Evolutionary conservation across 2,329 filamentous ascomycete species (phyloP).

Genomic region (Diaporthe capsici): DNA sequence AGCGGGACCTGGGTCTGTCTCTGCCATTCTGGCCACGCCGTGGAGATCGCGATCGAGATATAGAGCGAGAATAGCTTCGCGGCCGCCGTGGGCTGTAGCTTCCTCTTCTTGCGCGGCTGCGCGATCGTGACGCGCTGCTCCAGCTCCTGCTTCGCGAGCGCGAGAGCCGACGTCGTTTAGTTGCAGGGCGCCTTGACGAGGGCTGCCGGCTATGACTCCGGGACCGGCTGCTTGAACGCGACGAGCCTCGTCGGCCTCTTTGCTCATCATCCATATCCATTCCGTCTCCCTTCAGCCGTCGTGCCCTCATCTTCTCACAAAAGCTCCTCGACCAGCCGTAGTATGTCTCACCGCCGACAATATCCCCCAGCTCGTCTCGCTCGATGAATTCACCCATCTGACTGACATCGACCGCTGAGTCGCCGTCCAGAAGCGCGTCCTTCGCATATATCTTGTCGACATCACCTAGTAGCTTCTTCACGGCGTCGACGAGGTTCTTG

Average conservation of each 20-base stretch:
- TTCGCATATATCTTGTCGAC: constrained; percentile 77
- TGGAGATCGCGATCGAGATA: constrained; percentile 44
- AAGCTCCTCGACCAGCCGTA: constrained; percentile 90
- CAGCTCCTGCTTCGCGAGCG: constrained; percentile 49
- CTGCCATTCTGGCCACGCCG: constrained; percentile 47
- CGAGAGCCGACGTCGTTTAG: constrained; percentile 58
- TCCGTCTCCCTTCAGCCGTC: constrained; percentile 53
- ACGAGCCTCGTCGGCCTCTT: constrained; percentile 55
- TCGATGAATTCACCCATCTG: constrained; percentile 80
- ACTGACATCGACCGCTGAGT: constrained; percentile 74
- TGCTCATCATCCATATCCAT: constrained; percentile 44
- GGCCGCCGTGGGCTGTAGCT: constrained; percentile 48
- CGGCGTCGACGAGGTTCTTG: constrained; percentile 73
- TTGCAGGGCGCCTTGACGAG: constrained; percentile 53
- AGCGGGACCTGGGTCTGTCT: constrained; percentile 48
- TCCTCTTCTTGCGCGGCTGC: constrained; percentile 45
- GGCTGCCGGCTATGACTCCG: constrained; percentile 49
- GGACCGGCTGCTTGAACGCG: constrained; percentile 49
- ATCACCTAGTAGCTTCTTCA: constrained; percentile 79
- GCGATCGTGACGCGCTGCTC: constrained; percentile 43
- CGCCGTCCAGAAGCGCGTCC: constrained; percentile 57
- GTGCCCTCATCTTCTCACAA: constrained; percentile 83
- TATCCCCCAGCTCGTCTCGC: constrained; percentile 75
- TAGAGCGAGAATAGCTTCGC: constrained; percentile 43
- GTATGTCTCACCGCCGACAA: constrained; percentile 79